Conservation (phyloP, 2,329 filamentous ascomycete species). For the Aspergillus versicolor region DNA sequence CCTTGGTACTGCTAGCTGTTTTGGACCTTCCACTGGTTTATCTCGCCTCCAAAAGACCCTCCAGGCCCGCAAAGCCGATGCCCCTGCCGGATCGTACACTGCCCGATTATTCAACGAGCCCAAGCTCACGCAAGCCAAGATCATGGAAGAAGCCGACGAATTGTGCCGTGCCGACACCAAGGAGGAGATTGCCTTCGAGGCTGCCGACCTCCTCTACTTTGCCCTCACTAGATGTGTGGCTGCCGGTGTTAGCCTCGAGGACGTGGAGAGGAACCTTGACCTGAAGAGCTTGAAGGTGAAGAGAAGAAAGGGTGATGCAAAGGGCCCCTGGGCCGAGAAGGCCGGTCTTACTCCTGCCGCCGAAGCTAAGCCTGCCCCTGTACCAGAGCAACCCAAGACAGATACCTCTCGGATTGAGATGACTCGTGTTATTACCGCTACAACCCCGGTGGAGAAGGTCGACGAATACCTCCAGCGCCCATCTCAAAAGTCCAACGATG, state of each 20-base stretch:
- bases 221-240: slow-evolving; percentile 85
- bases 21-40: slow-evolving; percentile 79
- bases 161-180: slow-evolving; percentile 81
- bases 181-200: slow-evolving; percentile 87
- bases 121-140: slow-evolving; percentile 88
- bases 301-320: slow-evolving; percentile 88
- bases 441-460: slow-evolving; percentile 65
- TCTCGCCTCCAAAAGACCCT: slow-evolving; percentile 85
- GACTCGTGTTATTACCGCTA: slow-evolving; percentile 71
- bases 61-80: slow-evolving; percentile 74
- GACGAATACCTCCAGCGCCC: slow-evolving; percentile 77
- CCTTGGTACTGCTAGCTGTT: slow-evolving; percentile 86
- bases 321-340: slow-evolving; percentile 87
- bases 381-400: slow-evolving; percentile 28
- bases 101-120: slow-evolving; percentile 88
- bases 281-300: slow-evolving; percentile 95
- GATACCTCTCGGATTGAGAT: slow-evolving; percentile 70
- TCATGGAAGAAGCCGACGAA: slow-evolving; percentile 97
- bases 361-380: slow-evolving; percentile 46
- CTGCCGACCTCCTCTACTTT: slow-evolving; percentile 95
- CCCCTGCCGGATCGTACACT: slow-evolving; percentile 89
- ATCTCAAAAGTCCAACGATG: slow-evolving; percentile 91
- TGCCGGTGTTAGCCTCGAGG: slow-evolving; percentile 79
- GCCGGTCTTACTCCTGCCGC: slow-evolving; percentile 64
- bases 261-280: slow-evolving; percentile 89